Conservation (phyloP, 2,329 filamentous ascomycete species). For the Talaromyces sp. region DNA sequence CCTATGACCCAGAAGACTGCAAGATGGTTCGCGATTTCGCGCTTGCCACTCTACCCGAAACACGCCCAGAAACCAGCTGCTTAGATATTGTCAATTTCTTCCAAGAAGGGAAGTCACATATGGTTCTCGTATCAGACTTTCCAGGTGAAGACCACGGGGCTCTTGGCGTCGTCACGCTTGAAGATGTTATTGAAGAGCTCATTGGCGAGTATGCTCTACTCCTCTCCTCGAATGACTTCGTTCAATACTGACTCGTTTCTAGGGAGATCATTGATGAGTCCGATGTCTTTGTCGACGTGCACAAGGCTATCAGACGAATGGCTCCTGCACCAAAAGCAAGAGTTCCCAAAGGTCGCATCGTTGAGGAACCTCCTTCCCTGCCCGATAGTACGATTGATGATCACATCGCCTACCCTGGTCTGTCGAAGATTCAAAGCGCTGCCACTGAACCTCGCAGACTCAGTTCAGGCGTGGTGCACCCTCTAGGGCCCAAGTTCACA, state of each 20-base stretch:
- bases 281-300: slow-evolving; percentile 95
- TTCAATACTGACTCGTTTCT: slow-evolving; percentile 6
- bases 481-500: slow-evolving; percentile 38
- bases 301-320: slow-evolving; percentile 91
- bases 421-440: slow-evolving; percentile 22
- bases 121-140: slow-evolving; percentile 89
- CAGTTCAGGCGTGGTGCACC: slow-evolving; percentile 30
- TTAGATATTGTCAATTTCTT: slow-evolving; percentile 99
- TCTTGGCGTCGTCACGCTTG: slow-evolving; percentile 87
- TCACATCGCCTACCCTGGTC: slow-evolving; percentile 42
- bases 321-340: slow-evolving; percentile 77
- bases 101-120: slow-evolving; percentile 97
- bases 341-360: slow-evolving; percentile 55
- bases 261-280: slow-evolving; percentile 99
- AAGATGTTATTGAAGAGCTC: slow-evolving; percentile 97
- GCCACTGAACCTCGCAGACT: slow-evolving; percentile 18
- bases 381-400: slow-evolving; percentile 33
- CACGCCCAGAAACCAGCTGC: slow-evolving; percentile 90
- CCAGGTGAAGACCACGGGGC: slow-evolving; percentile 90
- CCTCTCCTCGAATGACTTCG: background rate
- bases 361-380: slow-evolving; percentile 45
- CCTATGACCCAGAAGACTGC: slow-evolving; percentile 92
- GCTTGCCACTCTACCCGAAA: slow-evolving; percentile 90
- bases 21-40: slow-evolving; percentile 85
- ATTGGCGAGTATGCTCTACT: slow-evolving; percentile 80